Evolutionary conservation across 2,329 filamentous ascomycete genomes (phyloP).

Genomic region (Aureobasidium sp.): DNA sequence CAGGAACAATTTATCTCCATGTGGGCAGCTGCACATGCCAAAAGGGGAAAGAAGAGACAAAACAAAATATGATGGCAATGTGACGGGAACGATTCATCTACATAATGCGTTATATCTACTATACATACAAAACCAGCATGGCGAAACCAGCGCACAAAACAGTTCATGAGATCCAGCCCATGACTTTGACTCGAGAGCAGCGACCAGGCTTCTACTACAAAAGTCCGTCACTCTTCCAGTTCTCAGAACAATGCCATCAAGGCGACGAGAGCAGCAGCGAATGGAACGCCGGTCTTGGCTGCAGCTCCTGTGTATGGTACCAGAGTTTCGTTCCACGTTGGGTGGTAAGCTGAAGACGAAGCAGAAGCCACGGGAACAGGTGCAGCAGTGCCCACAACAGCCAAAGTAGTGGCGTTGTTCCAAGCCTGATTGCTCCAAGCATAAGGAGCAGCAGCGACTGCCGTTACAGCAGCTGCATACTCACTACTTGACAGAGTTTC

Average conservation of each 20-base stretch:
- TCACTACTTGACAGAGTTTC: neutral
- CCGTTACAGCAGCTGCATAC: neutral
- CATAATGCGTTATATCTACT: neutral
- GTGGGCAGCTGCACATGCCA: too few species aligned
- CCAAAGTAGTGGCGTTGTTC: slow-evolving; percentile 1
- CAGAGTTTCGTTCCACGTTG: neutral
- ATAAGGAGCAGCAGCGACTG: neutral
- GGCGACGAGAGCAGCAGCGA: neutral
- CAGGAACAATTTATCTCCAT: too few species aligned
- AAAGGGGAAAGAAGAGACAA: too few species aligned
- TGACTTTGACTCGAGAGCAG: neutral
- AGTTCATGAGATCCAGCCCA: neutral
- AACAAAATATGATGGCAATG: too few species aligned
- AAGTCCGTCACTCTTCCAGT: too few species aligned
- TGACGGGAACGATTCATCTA: neutral
- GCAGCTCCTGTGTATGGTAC: neutral
- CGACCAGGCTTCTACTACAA: neutral
- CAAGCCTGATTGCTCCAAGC: neutral
- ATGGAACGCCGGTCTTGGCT: neutral
- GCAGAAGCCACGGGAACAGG: neutral
- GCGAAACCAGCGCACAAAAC: neutral
- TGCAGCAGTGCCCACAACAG: neutral
- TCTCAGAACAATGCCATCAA: neutral
- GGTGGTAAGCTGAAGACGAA: neutral
- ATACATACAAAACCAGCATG: neutral